Conservation (phyloP, 768 basidiomycete genomes). For the Naganishia friedmannii region DNA sequence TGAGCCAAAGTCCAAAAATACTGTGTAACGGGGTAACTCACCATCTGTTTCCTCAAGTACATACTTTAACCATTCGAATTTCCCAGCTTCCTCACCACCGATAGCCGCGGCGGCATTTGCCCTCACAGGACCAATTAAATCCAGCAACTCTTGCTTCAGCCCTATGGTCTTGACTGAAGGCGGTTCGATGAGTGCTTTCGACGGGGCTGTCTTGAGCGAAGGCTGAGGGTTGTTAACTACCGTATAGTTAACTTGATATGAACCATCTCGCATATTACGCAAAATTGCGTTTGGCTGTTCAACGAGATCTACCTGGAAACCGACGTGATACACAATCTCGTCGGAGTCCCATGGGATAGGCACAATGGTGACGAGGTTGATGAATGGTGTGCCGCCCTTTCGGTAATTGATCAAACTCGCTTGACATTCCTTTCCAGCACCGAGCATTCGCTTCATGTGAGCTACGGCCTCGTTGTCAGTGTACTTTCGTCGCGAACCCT, state of each 20-base stretch:
- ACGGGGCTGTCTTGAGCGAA: conserved; percentile 39
- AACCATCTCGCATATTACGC: conserved; percentile 72
- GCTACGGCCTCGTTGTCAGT: conserved; percentile 68
- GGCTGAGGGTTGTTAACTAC: conserved; percentile 46
- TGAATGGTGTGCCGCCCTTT: conserved; percentile 78
- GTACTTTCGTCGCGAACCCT: conserved; percentile 60
- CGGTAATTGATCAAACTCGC: conserved; percentile 80
- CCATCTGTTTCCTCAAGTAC: conserved; percentile 55
- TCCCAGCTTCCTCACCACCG: conserved; percentile 46
- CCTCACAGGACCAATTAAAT: conserved; percentile 37
- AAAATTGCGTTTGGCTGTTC: conserved; percentile 81
- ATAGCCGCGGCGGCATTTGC: conserved; percentile 34
- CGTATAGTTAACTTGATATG: conserved; percentile 67
- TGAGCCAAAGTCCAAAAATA: neutral
- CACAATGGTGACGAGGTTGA: conserved; percentile 86
- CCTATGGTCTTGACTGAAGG: conserved; percentile 37
- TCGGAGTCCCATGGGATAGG: conserved; percentile 72
- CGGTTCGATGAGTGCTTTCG: conserved; percentile 32
- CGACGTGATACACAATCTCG: conserved; percentile 80
- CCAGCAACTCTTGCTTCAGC: conserved; percentile 41
- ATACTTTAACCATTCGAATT: conserved; percentile 52
- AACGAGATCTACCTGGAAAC: conserved; percentile 91
- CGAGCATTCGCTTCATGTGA: conserved; percentile 65
- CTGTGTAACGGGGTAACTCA: conserved; percentile 31
- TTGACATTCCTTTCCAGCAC: conserved; percentile 81